Conservation (phyloP, 2,329 filamentous ascomycete species). For the Fusarium drepaniforme region DNA sequence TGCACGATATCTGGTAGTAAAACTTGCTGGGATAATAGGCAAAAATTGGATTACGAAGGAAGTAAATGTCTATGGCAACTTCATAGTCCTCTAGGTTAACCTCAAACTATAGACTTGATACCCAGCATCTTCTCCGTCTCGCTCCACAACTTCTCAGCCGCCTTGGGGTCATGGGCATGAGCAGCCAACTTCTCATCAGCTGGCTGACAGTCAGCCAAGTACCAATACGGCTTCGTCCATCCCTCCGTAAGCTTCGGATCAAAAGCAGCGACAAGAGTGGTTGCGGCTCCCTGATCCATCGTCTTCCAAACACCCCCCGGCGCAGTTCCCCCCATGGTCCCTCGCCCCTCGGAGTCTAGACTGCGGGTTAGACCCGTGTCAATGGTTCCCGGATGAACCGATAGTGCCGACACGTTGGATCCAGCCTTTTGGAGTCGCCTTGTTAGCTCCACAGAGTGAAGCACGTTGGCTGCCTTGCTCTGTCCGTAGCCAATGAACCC, state of each 20-base stretch:
- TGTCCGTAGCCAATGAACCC: constrained; percentile 43
- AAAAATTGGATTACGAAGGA: too few species aligned
- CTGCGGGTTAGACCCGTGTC: constrained; percentile 16
- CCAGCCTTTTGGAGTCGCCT: constrained; percentile 12
- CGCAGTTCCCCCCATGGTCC: constrained; percentile 16
- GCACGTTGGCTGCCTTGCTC: constrained; percentile 47
- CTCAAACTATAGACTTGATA: constrained; percentile 1
- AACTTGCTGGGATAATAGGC: neutral
- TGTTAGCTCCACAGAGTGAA: constrained; percentile 34
- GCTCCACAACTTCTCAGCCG: constrained; percentile 31
- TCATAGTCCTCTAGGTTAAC: too few species aligned
- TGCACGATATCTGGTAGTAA: neutral
- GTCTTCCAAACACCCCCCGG: constrained; percentile 22
- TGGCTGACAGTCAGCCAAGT: constrained; percentile 31
- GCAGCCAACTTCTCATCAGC: constrained; percentile 5
- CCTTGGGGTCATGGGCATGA: constrained; percentile 12
- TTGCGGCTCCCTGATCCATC: constrained; percentile 29
- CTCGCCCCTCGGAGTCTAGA: constrained; percentile 8
- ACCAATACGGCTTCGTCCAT: constrained; percentile 1
- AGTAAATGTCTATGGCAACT: neutral
- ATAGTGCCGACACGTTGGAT: constrained; percentile 5
- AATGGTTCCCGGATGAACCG: constrained; percentile 37
- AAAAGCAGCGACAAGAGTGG: constrained; percentile 32
- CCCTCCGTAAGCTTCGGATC: constrained; percentile 19
- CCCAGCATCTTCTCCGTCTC: constrained; percentile 21